These are phyloP conservation scores for Coemansia pectinata DNA, from an alignment of 192 early-diverging fungal genomes.

Conservation along the genomic window DNA sequence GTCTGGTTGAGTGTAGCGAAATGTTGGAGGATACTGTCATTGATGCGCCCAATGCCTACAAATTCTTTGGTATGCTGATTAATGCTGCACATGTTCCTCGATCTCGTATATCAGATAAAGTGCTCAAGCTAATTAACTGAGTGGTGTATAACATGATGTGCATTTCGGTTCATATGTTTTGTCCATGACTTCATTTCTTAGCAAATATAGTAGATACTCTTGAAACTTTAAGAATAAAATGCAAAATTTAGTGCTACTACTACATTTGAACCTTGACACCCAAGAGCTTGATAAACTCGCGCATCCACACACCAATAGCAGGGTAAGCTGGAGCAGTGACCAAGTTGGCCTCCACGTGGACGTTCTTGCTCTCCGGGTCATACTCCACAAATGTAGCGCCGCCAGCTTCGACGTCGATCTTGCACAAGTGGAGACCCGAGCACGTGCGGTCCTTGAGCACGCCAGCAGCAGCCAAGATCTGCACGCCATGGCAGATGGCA, in stretches of 20 bases:
- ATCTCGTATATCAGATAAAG: neutral
- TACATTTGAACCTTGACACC: conserved; percentile 35
- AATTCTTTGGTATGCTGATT: conserved; percentile 59
- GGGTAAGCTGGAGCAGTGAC: conserved; percentile 49
- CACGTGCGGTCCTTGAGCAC: conserved; percentile 47
- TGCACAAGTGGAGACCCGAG: conserved; percentile 45
- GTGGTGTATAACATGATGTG: neutral
- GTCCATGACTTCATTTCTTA: neutral
- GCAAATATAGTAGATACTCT: neutral
- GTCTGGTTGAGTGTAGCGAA: conserved; percentile 50
- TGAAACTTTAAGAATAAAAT: neutral
- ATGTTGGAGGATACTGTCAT: conserved; percentile 63
- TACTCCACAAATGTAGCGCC: conserved; percentile 48
- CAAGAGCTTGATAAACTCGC: conserved; percentile 51
- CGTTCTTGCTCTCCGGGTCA: conserved; percentile 29
- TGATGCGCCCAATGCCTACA: conserved; percentile 66
- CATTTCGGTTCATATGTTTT: neutral
- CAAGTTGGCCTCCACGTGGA: conserved; percentile 44
- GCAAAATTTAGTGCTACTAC: neutral
- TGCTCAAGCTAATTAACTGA: neutral
- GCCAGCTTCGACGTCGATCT: conserved; percentile 36
- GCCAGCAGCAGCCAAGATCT: conserved; percentile 48
- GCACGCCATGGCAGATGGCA: conserved; percentile 59
- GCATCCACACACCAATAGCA: conserved; percentile 49
- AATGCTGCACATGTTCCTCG: conserved; percentile 45